Evolutionary conservation across 2,329 filamentous ascomycete genomes (phyloP), one percentile per base, ranked within the genome.

Genomic region (Camillea tinctor): DNA sequence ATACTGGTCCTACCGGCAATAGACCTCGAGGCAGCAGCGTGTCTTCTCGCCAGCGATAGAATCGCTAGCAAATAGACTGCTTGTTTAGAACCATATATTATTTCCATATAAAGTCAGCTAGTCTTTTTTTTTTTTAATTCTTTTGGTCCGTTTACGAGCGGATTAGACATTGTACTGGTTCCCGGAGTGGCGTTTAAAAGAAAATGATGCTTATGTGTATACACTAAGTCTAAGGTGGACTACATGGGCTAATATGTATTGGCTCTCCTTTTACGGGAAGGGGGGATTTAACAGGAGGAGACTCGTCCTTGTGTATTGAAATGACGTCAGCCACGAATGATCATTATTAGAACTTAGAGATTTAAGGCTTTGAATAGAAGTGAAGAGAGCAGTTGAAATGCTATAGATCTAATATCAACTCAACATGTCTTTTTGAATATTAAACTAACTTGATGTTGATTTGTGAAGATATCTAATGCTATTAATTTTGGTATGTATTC

Each of bases 41-140:
- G n/a, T 60, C 55, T n/a, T 60, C 55, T n/a, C 62, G 64, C 21
- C 67, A 69, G 60, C 66, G 60, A 40, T 70, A 70, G 60, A 56
- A 21, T 22, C 54, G 55, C 23, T 30, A 53, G 51, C 8, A 11
- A 19, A 30, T 19, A 13, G 6, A 21, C 23, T 23, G 44, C 1
- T 13, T 44, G n/a, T 56, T 51, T 54, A 54, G 58, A 60, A 53
- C 50, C n/a, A 56, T 44, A 56, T 44, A 48, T 60, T 55, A 36
- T 48, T 55, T 54, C 17, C 55, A 26, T 60, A 63, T 60, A 64
- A 57, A 62, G 11, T 44, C 4, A n/a, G n/a, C n/a, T n/a, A n/a
- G 54, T 20, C 52, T 56, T 57, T 15, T 59, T 21, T 57, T 21
- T 20, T 23, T 22, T 30, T 49, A 11, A 30, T 4, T 30, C n/a